Evolutionary conservation across 2,329 filamentous ascomycete genomes (phyloP).

Genomic region (Apiospora saccharicola): DNA sequence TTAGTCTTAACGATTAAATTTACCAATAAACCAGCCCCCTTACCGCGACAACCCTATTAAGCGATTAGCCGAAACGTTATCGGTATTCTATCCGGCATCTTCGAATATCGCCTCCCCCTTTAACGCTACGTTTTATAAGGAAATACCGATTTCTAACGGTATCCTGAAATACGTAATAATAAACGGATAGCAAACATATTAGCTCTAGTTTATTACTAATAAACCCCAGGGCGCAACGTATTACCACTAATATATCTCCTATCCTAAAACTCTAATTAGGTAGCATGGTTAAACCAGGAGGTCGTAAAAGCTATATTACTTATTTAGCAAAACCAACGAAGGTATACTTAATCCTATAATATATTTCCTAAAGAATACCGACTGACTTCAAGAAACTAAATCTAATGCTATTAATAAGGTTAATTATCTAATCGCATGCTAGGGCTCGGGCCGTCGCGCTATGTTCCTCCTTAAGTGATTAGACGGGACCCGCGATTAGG

Average conservation of each 20-base stretch:
- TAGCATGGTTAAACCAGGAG: neutral
- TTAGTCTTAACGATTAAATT: neutral
- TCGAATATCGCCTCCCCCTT: neutral
- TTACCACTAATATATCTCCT: neutral
- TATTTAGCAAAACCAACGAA: neutral
- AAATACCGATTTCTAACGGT: neutral
- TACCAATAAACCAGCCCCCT: neutral
- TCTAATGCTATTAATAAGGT: neutral
- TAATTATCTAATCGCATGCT: conserved; percentile 6
- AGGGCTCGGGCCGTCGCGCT: neutral
- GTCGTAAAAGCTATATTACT: neutral
- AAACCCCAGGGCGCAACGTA: neutral
- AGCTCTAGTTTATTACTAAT: neutral
- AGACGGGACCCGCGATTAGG: neutral
- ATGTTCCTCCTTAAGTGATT: neutral
- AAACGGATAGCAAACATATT: conserved; percentile 6
- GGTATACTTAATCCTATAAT: neutral
- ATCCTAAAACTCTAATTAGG: neutral
- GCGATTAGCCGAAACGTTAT: neutral
- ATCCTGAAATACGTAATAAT: conserved; percentile 5
- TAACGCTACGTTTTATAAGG: neutral
- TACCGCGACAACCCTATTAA: neutral
- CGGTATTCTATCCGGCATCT: neutral
- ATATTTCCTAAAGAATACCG: neutral
- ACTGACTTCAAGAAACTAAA: conserved; percentile 9